phyloP scores from a whole-genome alignment of 2,329 filamentous ascomycete species.

The Aspergillus candidus region DNA sequence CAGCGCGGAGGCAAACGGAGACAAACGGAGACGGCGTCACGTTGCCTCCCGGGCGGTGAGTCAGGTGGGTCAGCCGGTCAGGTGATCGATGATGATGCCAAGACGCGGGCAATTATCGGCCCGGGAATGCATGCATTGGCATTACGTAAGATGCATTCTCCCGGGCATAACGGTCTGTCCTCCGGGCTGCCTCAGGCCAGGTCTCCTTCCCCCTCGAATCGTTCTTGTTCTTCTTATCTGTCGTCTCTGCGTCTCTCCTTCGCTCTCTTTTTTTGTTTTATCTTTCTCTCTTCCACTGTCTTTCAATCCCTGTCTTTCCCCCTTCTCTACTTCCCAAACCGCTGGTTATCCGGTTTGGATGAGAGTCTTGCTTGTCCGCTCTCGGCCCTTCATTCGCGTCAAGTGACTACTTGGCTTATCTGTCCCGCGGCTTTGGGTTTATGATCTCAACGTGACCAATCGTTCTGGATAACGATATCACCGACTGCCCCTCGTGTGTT shows the following conservation, averaged over 20 bases:
- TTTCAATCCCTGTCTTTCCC: not conserved
- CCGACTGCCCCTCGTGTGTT: not conserved
- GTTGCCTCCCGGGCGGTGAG: too few species aligned
- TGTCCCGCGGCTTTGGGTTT: not conserved
- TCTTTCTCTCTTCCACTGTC: not conserved
- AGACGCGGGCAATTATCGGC: not conserved
- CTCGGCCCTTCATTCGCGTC: too few species aligned
- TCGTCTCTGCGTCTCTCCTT: conserved; percentile 5
- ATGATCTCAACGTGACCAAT: not conserved
- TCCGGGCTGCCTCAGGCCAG: not conserved
- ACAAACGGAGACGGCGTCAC: too few species aligned
- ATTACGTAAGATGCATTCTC: not conserved
- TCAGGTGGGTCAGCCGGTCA: too few species aligned
- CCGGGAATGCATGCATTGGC: too few species aligned
- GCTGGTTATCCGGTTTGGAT: conserved; percentile 1
- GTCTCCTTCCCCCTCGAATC: not conserved
- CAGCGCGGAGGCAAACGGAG: too few species aligned
- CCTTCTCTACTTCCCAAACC: conserved; percentile 4
- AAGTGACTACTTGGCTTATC: not conserved
- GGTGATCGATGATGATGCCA: not conserved
- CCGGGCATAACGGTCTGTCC: not conserved
- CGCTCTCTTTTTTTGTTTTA: not conserved
- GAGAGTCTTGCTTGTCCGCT: too few species aligned
- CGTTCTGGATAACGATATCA: too few species aligned
- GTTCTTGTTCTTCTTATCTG: not conserved